phyloP scores from a whole-genome alignment of 352 stramenopile genomes.

The Phytopythium sindhum region DNA sequence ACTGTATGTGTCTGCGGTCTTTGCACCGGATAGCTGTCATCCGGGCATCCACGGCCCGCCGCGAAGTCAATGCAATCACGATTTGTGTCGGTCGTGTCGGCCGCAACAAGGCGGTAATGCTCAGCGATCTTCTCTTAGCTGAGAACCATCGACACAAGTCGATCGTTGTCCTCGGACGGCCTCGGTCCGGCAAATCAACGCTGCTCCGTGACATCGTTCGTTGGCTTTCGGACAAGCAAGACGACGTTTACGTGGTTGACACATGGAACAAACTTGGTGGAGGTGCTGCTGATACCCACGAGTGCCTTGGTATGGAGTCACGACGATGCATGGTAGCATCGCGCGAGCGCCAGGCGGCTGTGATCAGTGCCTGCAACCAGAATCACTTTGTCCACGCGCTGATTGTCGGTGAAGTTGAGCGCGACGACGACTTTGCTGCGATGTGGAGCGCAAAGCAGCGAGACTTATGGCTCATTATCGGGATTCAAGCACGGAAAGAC shows the following conservation, averaged over 20 bases:
- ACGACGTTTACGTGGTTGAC: slow-evolving; percentile 1
- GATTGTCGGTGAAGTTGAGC: slow-evolving; percentile 1
- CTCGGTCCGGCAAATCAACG: neutral
- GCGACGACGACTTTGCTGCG: neutral
- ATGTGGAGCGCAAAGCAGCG: neutral
- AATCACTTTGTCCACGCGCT: neutral
- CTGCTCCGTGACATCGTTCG: slow-evolving; percentile 7
- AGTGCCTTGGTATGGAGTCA: neutral
- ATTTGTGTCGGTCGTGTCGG: neutral
- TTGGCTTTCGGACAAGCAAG: neutral
- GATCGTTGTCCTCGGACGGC: neutral
- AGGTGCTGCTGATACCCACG: neutral
- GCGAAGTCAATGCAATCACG: neutral
- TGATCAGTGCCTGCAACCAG: neutral
- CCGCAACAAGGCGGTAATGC: neutral
- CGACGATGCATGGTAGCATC: neutral
- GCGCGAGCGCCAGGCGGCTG: neutral
- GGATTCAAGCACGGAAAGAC: neutral
- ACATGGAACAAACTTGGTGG: slow-evolving; percentile 6
- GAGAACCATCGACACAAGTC: neutral
- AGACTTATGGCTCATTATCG: neutral
- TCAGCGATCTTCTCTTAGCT: neutral
- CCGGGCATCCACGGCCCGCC: neutral
- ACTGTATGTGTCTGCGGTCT: neutral
- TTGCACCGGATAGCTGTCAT: neutral